A percentile compares a stretch with the other conserved stretches of the same genome.
Conservation (phyloP, 2,329 filamentous ascomycete genomes). For the Balansia obtecta region DNA sequence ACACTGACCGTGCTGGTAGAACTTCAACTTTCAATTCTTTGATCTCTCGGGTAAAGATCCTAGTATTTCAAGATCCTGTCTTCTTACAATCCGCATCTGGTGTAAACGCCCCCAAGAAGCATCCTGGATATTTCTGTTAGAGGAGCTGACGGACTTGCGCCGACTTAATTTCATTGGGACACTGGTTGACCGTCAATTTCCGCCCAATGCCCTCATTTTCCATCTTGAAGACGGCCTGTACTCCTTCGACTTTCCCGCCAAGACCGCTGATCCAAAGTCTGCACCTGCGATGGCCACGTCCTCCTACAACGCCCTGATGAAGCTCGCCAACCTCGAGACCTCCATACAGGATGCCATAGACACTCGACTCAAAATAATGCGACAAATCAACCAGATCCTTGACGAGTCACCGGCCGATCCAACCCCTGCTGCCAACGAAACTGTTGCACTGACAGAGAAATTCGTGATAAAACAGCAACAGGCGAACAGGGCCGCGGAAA, state of each 20-base stretch:
- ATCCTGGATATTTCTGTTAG: slow-evolving; percentile 53
- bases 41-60: slow-evolving; percentile 55
- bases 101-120: slow-evolving; percentile 37
- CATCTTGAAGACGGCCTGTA: slow-evolving; percentile 82
- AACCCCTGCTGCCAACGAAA: slow-evolving; percentile 37
- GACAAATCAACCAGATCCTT: slow-evolving; percentile 60
- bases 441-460: slow-evolving; percentile 32
- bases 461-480: slow-evolving; percentile 54
- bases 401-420: slow-evolving; percentile 27
- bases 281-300: slow-evolving; percentile 48
- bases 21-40: slow-evolving; percentile 82
- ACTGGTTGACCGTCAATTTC: slow-evolving; percentile 58
- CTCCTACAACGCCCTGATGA: slow-evolving; percentile 80
- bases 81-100: slow-evolving; percentile 64
- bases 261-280: slow-evolving; percentile 37
- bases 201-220: slow-evolving; percentile 72
- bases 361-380: slow-evolving; percentile 59
- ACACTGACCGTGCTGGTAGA: slow-evolving; percentile 28
- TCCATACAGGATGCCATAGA: slow-evolving; percentile 82
- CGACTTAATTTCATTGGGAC: slow-evolving; percentile 68
- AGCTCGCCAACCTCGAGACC: slow-evolving; percentile 74
- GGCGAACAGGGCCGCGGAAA: slow-evolving; percentile 47
- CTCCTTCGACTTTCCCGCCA: slow-evolving; percentile 55
- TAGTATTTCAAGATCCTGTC: slow-evolving; percentile 50
- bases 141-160: slow-evolving; percentile 59